Percentiles rank a stretch among this genome's conserved stretches.
These are phyloP conservation scores for Coniella vitis DNA, from an alignment of 2,329 filamentous ascomycete species.

Conservation along the genomic window DNA sequence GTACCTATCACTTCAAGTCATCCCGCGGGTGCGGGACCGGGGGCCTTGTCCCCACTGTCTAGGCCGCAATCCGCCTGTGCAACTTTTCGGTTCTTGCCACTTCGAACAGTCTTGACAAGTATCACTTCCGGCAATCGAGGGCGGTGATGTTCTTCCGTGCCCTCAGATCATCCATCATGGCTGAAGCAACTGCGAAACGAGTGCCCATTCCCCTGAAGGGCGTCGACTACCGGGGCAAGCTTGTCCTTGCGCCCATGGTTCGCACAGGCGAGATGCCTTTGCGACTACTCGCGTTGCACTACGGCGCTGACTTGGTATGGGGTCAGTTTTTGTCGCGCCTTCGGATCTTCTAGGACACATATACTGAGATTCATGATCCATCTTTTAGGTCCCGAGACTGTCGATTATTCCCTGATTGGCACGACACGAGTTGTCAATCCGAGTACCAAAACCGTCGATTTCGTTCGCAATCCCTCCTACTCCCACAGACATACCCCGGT, in stretches of 20 bases:
- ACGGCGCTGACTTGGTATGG: constrained; percentile 96
- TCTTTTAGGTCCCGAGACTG: constrained; percentile 72
- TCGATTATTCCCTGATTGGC: constrained; percentile 88
- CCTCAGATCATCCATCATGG: constrained; percentile 40
- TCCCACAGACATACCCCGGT: constrained; percentile 51
- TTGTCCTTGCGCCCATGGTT: constrained; percentile 97
- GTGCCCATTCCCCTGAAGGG: constrained; percentile 83
- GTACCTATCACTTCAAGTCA: no score
- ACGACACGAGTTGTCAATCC: constrained; percentile 72
- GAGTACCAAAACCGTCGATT: constrained; percentile 74
- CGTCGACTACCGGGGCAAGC: constrained; percentile 87
- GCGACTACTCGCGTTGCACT: constrained; percentile 80
- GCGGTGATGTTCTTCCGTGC: constrained; percentile 11
- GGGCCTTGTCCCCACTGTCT: no score
- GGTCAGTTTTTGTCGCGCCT: constrained; percentile 43
- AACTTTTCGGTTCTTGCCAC: not conserved
- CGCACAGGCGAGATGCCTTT: constrained; percentile 93
- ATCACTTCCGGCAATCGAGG: not conserved
- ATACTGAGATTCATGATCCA: constrained; percentile 5
- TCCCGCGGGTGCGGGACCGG: no score
- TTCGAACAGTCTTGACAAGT: not conserved
- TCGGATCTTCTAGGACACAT: not conserved
- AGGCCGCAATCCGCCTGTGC: not conserved
- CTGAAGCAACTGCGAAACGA: constrained; percentile 45
- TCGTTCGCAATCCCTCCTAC: constrained; percentile 68